Evolutionary conservation across 1,139 yeast genomes (phyloP).

Genomic region (Taphrina populina): DNA sequence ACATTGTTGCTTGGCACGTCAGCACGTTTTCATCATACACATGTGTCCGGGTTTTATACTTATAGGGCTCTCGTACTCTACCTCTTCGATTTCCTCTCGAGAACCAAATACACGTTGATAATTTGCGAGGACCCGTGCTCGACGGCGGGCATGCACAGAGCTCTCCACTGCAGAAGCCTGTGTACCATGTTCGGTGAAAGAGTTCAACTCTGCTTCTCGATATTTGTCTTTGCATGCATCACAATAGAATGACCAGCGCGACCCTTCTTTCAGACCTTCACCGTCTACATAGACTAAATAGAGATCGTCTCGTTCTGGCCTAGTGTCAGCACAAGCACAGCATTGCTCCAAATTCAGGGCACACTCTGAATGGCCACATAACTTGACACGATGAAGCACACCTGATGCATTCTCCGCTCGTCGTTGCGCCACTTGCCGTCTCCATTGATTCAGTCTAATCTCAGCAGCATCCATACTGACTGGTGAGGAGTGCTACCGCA

Average conservation of each 20-base stretch:
- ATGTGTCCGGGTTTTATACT: not conserved
- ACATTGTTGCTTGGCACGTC: slow-evolving; percentile 10
- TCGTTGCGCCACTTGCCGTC: not conserved
- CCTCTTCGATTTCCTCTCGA: slow-evolving; percentile 12
- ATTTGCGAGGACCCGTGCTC: slow-evolving; percentile 11
- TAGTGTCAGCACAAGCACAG: slow-evolving; percentile 8
- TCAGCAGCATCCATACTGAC: not conserved
- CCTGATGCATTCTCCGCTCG: not conserved
- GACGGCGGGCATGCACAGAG: slow-evolving; percentile 1
- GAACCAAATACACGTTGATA: slow-evolving; percentile 12
- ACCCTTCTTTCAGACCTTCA: slow-evolving; percentile 1
- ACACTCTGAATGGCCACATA: slow-evolving; percentile 3
- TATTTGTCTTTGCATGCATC: not conserved
- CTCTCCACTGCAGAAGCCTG: too few relatives aligned
- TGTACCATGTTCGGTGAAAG: too few relatives aligned
- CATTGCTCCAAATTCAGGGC: not conserved
- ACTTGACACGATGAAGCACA: not conserved
- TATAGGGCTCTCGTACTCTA: slow-evolving; percentile 13
- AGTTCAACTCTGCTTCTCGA: not conserved
- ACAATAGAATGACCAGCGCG: slow-evolving; percentile 14
- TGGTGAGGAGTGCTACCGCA: too few relatives aligned
- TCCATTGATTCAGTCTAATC: not conserved
- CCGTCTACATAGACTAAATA: slow-evolving; percentile 16
- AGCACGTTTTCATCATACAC: not conserved
- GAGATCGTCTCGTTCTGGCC: not conserved